These are phyloP conservation scores for Neopestalotiopsis clavispora DNA, from an alignment of 2,329 filamentous ascomycete genomes.

Conservation along the genomic window DNA sequence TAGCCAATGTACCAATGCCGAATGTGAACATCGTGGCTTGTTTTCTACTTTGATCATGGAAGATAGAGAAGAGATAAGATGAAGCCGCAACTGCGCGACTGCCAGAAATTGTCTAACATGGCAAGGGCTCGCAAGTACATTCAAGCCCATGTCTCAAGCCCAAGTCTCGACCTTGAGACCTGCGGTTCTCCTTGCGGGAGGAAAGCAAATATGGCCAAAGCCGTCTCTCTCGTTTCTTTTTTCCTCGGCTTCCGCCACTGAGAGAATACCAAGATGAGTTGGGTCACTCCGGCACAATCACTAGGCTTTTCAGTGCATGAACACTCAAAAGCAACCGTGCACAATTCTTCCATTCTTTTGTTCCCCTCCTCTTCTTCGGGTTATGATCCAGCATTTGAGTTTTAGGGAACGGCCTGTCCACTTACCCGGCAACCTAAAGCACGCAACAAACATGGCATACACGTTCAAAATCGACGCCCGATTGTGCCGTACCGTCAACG, in stretches of 20 bases:
- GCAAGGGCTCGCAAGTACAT: background rate
- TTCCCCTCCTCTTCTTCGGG: background rate
- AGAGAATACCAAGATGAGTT: background rate
- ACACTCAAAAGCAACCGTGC: background rate
- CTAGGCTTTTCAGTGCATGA: background rate
- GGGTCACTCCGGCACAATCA: background rate
- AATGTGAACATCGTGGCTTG: too few species aligned
- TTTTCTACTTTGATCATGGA: too few species aligned
- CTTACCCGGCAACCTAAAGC: conserved; percentile 5
- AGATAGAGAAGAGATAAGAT: background rate
- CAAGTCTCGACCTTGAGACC: background rate
- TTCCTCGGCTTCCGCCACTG: background rate
- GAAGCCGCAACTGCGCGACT: background rate
- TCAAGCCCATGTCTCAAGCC: conserved; percentile 5
- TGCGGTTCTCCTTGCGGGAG: background rate
- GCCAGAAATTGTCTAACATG: background rate
- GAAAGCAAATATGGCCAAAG: background rate
- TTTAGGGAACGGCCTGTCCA: background rate
- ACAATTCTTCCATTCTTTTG: background rate
- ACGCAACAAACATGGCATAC: conserved; percentile 1
- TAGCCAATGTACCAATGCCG: too few species aligned
- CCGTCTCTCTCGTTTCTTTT: background rate
- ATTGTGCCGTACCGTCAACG: background rate
- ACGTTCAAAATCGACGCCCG: background rate
- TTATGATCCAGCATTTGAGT: background rate